A percentile compares a stretch with the other conserved stretches of the same genome.
Evolutionary conservation across 169 alveolate species (phyloP).

Genomic region (Sarcocystis neurona): DNA sequence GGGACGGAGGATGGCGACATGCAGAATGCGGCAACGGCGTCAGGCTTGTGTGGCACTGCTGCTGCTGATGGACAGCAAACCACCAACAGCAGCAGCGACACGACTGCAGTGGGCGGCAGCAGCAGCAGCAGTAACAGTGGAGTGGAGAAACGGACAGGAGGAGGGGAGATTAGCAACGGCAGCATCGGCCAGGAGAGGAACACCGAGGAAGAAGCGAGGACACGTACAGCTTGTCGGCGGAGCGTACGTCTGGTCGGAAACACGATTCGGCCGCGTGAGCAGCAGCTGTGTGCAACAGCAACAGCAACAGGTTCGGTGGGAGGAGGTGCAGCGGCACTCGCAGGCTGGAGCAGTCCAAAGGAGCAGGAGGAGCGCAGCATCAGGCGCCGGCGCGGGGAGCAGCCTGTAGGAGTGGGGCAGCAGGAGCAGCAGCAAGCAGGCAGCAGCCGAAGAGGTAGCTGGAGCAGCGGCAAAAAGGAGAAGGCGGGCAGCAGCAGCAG

Average conservation of each 20-base stretch:
- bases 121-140: no score
- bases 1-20: neutral
- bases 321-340: conserved; percentile 24
- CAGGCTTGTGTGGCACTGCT: no score
- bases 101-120: no score
- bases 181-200: neutral
- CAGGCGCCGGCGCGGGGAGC: neutral
- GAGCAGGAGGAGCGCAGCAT: conserved; percentile 11
- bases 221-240: neutral
- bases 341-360: conserved; percentile 36
- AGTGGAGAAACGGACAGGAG: no score
- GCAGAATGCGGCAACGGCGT: neutral
- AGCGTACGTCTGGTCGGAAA: neutral
- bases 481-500: neutral
- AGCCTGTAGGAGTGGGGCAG: conserved; percentile 16
- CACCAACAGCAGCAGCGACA: no score
- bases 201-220: neutral
- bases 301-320: neutral
- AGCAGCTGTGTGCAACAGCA: neutral
- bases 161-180: no score
- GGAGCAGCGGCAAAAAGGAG: neutral
- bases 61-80: no score
- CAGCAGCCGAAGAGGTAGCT: neutral
- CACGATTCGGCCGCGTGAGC: neutral
- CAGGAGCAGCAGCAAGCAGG: neutral